Evolutionary conservation across 768 basidiomycete genomes (phyloP), one percentile per base, ranked within the genome.

Genomic region (Boletus pseudopeckii): DNA sequence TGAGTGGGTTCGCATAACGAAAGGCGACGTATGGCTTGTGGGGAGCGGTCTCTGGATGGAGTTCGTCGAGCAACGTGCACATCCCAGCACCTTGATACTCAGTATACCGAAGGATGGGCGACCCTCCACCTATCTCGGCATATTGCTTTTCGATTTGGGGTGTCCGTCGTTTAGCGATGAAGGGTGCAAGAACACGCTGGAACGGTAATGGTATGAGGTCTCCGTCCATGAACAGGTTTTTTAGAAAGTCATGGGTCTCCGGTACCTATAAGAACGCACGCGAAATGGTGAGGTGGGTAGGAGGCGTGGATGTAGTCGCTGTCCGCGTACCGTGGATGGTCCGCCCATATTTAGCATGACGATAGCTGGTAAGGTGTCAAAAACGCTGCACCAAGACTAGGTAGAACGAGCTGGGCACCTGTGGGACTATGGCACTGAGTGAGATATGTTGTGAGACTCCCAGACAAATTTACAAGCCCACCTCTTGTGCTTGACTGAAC

Each of bases 321-420:
- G 44, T 46, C 34, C 36, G 74, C 83, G 62, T 65, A 93, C 92
- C 53, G 92, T 95, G 47, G 90, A 82, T 22, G 96, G 97, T 2
- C 97, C 97, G 41, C 97, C 97, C 97, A 99, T 99, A 72, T 98
- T 99, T 75, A 99, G 77, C 89, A 99, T 90, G 39, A 99, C 93
- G 57, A 98, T 81, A 36, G 90, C 96, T 84, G 50, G 18, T 2
- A 44, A 79, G 45, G 32, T 42, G 50, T 56, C 59, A 59, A 33
- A 36, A 41, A 36, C 36, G n/a, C 7, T 51, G 53, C 24, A 46
- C 17, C 26, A 53, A 37, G 37, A 30, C 50, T 3, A 17, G 14
- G 38, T 15, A 20, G n/a, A 30, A 48, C 13, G 20, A 17, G 15
- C 11, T 48, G 51, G 58, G 45, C 52, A 86, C 84, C 84, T 80